Evolutionary conservation across 257 asterid genomes (phyloP), one percentile per base, ranked within the genome.

Genomic region (Anisodus acutangulus): DNA sequence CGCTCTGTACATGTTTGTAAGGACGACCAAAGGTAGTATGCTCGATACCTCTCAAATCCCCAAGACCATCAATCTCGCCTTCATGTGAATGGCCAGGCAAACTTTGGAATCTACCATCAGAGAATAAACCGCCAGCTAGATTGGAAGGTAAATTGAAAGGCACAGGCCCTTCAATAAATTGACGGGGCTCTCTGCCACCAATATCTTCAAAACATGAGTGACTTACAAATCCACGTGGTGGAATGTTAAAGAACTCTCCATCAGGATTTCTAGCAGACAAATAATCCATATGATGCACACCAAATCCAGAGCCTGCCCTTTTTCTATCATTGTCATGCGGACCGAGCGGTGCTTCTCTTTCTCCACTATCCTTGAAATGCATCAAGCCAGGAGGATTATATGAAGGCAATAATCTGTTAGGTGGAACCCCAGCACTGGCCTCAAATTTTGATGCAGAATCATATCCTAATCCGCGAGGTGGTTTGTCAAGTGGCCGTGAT

Each of bases 81-180:
- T 94, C 87, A 84, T 87, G 90, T 47, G 49, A 85, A 81, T 88
- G 92, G 81, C 93, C 91, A 87, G 95, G 86, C 86, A 88, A 66
- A 82, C 86, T 82, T 49, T 88, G 95, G 82, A 86, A 89, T 86
- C 95, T 88, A 83, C 89, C 87, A 62, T 91, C 94, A 85, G 78
- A 91, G 79, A 89, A 86, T 72, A 92, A 88, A 88, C 89, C 89
- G n/a, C 93, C 95, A 64, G 55, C 89, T 41, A 85, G 86, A 83
- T 90, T 93, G 54, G 92, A 80, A 83, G 93, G 91, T 70, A 71
- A 86, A 84, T 87, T 88, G 78, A 80, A 92, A 55, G 92, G 85
- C 84, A 91, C 89, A 39, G 94, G 82, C 85, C 94, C 95, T 85
- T 93, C 97, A 85, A 90, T 92, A 87, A 89, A 91, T 85, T 93